A percentile compares a stretch with the other conserved stretches of the same genome.
phyloP scores from a whole-genome alignment of 768 basidiomycete genomes.

The Tricholoma furcatifolium region DNA sequence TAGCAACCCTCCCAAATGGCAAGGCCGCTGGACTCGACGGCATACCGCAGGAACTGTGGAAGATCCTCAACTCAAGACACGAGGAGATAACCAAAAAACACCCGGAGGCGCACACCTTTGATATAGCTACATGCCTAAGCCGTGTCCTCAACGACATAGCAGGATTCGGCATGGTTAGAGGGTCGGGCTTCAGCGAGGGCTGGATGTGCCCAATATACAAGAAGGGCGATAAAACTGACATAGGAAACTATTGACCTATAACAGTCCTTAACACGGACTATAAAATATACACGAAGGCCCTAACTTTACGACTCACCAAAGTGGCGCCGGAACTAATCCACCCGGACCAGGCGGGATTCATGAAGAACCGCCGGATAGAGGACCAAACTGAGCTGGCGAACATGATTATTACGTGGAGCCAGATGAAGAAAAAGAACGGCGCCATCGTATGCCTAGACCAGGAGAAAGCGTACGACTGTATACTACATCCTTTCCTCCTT shows the following conservation, averaged over 20 bases:
- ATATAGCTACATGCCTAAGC: slow-evolving; percentile 1
- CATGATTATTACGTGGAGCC: background rate
- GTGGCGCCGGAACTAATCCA: no score
- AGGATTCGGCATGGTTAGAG: background rate
- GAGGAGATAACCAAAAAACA: background rate
- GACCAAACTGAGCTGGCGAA: slow-evolving; percentile 3
- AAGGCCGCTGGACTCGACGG: slow-evolving; percentile 28
- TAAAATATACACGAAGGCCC: slow-evolving; percentile 10
- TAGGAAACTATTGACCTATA: no score
- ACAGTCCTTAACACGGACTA: no score
- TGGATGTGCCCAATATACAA: no score
- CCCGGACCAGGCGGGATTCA: slow-evolving; percentile 6
- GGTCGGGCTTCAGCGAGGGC: no score
- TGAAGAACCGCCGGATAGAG: slow-evolving; percentile 1
- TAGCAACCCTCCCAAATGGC: slow-evolving; percentile 18
- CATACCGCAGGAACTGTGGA: slow-evolving; percentile 24
- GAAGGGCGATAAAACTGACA: no score
- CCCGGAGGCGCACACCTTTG: background rate
- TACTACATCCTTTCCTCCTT: slow-evolving; percentile 4
- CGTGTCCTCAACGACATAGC: slow-evolving; percentile 7
- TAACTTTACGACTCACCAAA: background rate
- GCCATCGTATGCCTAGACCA: slow-evolving; percentile 6
- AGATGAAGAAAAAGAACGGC: background rate
- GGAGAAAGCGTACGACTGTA: no score
- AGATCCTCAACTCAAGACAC: background rate